Evolutionary conservation across 257 asterid species (phyloP).

Genomic region (Ajuga chamaepitys): DNA sequence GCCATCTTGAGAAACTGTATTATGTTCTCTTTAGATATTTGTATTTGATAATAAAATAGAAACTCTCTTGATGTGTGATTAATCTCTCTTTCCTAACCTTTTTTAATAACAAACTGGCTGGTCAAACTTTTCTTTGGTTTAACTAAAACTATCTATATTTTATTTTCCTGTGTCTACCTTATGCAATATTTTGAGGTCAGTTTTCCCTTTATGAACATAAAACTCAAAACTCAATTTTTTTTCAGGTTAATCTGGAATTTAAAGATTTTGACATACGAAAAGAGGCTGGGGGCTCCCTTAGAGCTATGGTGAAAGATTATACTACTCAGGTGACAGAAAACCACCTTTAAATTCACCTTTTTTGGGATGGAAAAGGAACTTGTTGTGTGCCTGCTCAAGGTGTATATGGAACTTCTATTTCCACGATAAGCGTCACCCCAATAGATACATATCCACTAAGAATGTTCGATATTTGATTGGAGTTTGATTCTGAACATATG

Average conservation of each 20-base stretch:
- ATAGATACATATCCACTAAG: conserved; percentile 31
- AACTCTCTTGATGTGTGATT: too few relatives aligned
- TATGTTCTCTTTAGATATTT: too few relatives aligned
- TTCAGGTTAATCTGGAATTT: conserved; percentile 45
- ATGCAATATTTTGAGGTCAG: background rate
- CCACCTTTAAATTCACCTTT: conserved; percentile 69
- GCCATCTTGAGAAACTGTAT: too few relatives aligned
- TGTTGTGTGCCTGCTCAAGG: conserved; percentile 70
- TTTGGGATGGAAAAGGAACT: conserved; percentile 94
- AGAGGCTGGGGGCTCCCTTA: conserved; percentile 41
- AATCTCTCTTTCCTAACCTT: background rate
- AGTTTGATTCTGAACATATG: background rate
- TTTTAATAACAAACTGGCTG: background rate
- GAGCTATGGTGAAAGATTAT: conserved; percentile 39
- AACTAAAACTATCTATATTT: background rate
- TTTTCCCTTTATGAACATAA: background rate
- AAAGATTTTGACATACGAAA: conserved; percentile 61
- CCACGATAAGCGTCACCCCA: conserved; percentile 73
- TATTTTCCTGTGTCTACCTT: background rate
- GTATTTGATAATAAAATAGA: too few relatives aligned
- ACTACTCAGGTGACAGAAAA: conserved; percentile 48
- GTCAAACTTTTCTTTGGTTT: background rate
- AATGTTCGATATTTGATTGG: background rate
- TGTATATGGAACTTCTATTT: conserved; percentile 63
- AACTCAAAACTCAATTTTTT: background rate